Evolutionary conservation across 192 early-diverging fungal genomes (phyloP).

Genomic region (Anaeromyces robustus): DNA sequence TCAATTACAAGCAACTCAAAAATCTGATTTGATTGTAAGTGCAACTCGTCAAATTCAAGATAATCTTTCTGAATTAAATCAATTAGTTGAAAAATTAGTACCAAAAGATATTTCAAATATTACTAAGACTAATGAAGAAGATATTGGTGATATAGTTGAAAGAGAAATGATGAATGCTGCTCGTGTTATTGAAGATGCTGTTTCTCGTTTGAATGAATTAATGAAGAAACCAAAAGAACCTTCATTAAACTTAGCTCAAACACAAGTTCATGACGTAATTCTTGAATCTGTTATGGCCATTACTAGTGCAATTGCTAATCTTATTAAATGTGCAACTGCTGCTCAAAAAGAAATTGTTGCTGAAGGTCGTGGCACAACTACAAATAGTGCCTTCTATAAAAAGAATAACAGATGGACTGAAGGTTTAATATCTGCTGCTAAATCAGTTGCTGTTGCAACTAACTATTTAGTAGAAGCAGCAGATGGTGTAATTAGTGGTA

Average conservation of each 20-base stretch:
- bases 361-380: constrained; percentile 65
- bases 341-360: constrained; percentile 96
- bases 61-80: constrained; percentile 51
- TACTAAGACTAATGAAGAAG: constrained; percentile 33
- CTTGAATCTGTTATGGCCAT: constrained; percentile 80
- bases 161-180: constrained; percentile 85
- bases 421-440: constrained; percentile 90
- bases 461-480: constrained; percentile 84
- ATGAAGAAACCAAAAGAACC: constrained; percentile 60
- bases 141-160: constrained; percentile 83
- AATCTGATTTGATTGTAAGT: constrained; percentile 57
- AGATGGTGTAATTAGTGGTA: constrained; percentile 85
- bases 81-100: constrained; percentile 61
- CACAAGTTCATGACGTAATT: constrained; percentile 83
- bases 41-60: constrained; percentile 62
- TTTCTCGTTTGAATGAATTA: constrained; percentile 61
- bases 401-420: constrained; percentile 99
- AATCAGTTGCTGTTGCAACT: constrained; percentile 86
- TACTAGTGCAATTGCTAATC: constrained; percentile 82
- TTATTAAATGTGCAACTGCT: constrained; percentile 85
- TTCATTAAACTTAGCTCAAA: constrained; percentile 47
- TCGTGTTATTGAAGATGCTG: constrained; percentile 80
- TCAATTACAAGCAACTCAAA: constrained; percentile 26
- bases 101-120: constrained; percentile 38
- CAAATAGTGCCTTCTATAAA: constrained; percentile 87